Base-by-base conservation (phyloP, 768 basidiomycete species). In the Rhodotorula toruloides region DNA sequence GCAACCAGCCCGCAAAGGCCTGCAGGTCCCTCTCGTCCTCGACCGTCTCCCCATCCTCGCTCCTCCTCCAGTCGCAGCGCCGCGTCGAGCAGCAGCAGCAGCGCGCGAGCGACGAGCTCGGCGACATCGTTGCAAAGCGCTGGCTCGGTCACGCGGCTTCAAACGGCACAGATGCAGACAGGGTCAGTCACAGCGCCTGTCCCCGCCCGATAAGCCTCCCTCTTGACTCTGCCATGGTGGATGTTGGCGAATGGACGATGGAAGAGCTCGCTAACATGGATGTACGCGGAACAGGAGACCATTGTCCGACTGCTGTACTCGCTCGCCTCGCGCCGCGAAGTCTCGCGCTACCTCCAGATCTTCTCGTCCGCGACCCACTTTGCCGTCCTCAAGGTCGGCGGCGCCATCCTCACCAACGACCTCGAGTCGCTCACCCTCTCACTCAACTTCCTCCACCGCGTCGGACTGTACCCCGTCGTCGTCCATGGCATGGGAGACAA, bases 391-490 rank as follows among this genome's bases (percentile, higher is more conserved):
- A 99, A 99, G 80, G 86, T 99, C 73, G 96, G 96, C 65, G 96
- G 96, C 53, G 94, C 90, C 13, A 93, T 98, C 48, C 83, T 99
- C 11, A 80, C 79, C 60, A 88, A 87, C 74, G 85, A 98, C 65
- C 80, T 97, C 58, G 88, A 97, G 69, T 93, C 97, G 71, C 86
- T 99, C 53, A 92, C 93, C 9, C 85, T 93, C 56, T 94, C 89
- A 70, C 83, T 99, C 73, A 93, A 91, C 79, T 99, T 98, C 82
- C 82, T 99, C 65, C 94, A 94, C 79, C 86, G 92, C 39, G 88
- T 99, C 54, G 96, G 96, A 7, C 84, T 99, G n/a, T 99, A 94
- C 80, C 96, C 96, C 0, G 88, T 99, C 65, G 86, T 99, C 55
- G 83, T 99, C 10, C 96, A 99, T 80, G 96, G 96, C 55, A 94